Percentiles rank a stretch among this genome's conserved stretches.
Evolutionary conservation across 129 eudicot genomes (phyloP).

Genomic region (Scalesia atractyloides): DNA sequence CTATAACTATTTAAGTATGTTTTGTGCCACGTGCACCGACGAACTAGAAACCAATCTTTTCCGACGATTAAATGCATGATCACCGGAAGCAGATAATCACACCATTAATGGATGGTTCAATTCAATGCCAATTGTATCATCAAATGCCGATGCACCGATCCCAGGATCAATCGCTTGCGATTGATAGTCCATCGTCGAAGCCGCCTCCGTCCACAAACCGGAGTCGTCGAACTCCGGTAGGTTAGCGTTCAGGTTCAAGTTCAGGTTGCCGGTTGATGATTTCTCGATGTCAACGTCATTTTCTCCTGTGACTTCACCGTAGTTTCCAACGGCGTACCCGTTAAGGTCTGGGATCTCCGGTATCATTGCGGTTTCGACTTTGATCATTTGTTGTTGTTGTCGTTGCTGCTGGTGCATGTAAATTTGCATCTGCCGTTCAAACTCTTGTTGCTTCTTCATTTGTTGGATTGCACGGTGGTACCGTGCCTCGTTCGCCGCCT

Average conservation of each 20-base stretch:
- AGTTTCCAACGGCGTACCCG: conserved; percentile 8
- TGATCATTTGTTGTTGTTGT: conserved; percentile 13
- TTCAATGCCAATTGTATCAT: conserved; percentile 41
- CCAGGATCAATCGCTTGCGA: conserved; percentile 46
- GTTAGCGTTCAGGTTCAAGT: conserved; percentile 46
- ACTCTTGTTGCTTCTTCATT: conserved; percentile 28
- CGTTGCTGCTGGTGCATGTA: conserved; percentile 27
- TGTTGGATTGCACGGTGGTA: conserved; percentile 34
- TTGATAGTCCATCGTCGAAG: conserved; percentile 41
- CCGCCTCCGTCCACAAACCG: conserved; percentile 73
- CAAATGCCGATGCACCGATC: conserved; percentile 24
- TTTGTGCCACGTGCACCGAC: conserved; percentile 28
- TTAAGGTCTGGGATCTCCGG: conserved; percentile 36
- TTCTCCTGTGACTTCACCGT: conserved; percentile 23
- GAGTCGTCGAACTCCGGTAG: conserved; percentile 80
- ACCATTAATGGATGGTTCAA: conserved; percentile 38
- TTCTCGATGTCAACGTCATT: conserved; percentile 5
- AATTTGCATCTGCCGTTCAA: conserved; percentile 27
- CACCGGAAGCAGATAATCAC: conserved; percentile 11
- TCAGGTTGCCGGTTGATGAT: conserved; percentile 14
- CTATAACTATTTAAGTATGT: conserved; percentile 3
- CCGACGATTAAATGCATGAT: neutral
- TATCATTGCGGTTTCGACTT: conserved; percentile 7
- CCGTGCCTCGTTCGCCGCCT: conserved; percentile 28
- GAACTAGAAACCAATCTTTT: conserved; percentile 10